These are phyloP conservation scores for Orychophragmus violaceus DNA, from an alignment of 345 rosid genomes.

Conservation along the genomic window DNA sequence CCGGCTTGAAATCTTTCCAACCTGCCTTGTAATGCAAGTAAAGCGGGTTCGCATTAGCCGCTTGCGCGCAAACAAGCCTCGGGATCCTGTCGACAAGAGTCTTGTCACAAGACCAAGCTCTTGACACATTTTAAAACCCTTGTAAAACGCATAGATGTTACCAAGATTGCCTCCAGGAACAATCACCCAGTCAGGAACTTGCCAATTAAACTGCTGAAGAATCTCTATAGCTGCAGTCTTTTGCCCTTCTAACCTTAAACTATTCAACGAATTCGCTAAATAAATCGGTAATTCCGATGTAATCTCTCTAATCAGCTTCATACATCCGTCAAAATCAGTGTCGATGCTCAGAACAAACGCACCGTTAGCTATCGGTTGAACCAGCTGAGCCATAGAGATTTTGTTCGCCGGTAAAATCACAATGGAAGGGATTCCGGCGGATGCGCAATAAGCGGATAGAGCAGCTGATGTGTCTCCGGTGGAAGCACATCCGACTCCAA, in stretches of 20 bases:
- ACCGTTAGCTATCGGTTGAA: conserved; percentile 80
- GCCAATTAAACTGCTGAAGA: conserved; percentile 80
- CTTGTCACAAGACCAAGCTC: conserved; percentile 72
- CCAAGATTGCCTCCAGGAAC: conserved; percentile 83
- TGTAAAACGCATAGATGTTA: conserved; percentile 75
- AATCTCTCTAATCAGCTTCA: conserved; percentile 66
- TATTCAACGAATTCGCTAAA: conserved; percentile 66
- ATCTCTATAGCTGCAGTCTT: conserved; percentile 83
- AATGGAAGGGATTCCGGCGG: conserved; percentile 73
- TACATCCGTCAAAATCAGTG: conserved; percentile 82
- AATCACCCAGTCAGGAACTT: conserved; percentile 85
- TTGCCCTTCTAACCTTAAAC: conserved; percentile 74
- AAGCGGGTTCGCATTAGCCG: conserved; percentile 83
- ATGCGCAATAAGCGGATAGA: conserved; percentile 64
- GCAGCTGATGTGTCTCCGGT: conserved; percentile 87
- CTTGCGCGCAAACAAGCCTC: conserved; percentile 73
- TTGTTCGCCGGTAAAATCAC: conserved; percentile 70
- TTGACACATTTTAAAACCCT: conserved; percentile 74
- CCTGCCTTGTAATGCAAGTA: conserved; percentile 60
- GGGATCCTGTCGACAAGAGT: conserved; percentile 64
- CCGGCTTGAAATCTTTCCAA: conserved; percentile 61
- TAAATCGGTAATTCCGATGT: conserved; percentile 69
- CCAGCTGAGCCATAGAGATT: conserved; percentile 78
- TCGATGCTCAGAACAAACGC: conserved; percentile 75
- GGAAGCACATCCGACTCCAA: conserved; percentile 85